Evolutionary conservation across 116 monocot species (phyloP).

Genomic region (Cymodocea nodosa): DNA sequence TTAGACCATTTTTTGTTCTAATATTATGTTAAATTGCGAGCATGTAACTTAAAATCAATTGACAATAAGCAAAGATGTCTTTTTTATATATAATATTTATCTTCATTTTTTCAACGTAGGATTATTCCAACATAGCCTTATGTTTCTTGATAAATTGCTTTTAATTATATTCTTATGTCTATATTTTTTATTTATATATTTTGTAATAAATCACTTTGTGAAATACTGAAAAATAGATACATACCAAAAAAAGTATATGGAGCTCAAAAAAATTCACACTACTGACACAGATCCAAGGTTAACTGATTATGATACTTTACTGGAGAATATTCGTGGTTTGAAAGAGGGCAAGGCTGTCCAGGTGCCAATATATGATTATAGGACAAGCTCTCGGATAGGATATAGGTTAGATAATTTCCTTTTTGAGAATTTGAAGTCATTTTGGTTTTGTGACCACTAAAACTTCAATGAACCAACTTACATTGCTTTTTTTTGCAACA

Average conservation of each 20-base stretch:
- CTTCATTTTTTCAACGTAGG: no score
- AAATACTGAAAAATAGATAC: neutral
- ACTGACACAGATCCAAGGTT: slow-evolving; percentile 76
- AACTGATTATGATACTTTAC: slow-evolving; percentile 92
- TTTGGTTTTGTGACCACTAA: neutral
- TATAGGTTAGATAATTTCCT: slow-evolving; percentile 44
- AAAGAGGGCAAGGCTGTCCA: slow-evolving; percentile 79
- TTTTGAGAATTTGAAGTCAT: neutral
- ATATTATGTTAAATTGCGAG: no score
- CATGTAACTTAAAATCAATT: no score
- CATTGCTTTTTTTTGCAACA: slow-evolving; percentile 21
- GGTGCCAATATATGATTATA: slow-evolving; percentile 97
- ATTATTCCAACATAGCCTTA: no score
- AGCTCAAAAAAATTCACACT: neutral
- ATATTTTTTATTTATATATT: neutral
- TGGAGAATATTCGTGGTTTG: slow-evolving; percentile 81
- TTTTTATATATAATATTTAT: no score
- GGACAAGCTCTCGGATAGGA: slow-evolving; percentile 66
- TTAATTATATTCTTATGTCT: neutral
- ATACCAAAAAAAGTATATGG: neutral
- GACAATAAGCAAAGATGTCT: no score
- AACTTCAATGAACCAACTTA: neutral
- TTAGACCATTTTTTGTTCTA: no score
- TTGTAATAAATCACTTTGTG: neutral
- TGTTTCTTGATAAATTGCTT: neutral